A percentile compares a stretch with the other conserved stretches of the same genome.
Conservation (phyloP, 495 filamentous ascomycete species). For the Daldinia grandis region DNA sequence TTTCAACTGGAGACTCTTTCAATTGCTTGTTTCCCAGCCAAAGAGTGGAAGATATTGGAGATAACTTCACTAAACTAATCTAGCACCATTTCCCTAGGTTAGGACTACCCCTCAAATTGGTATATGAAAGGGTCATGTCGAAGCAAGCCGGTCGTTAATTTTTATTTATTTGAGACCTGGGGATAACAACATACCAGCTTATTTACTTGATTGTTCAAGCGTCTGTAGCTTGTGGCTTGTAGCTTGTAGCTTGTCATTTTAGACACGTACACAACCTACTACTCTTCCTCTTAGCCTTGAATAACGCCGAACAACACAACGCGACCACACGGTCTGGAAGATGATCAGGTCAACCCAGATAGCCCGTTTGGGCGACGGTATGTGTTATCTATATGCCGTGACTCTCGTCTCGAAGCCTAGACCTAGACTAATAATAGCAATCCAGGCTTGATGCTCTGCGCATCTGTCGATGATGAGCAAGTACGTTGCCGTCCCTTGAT, state of each 20-base stretch:
- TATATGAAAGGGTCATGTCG: neutral
- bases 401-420: neutral
- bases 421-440: conserved; percentile 30
- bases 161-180: too few species aligned
- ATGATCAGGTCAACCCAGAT: conserved; percentile 99
- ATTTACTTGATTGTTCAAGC: neutral
- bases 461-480: conserved; percentile 92
- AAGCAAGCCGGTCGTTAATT: neutral
- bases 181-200: neutral
- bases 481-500: conserved; percentile 48
- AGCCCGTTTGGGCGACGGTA: conserved; percentile 85
- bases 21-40: neutral
- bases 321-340: conserved; percentile 36
- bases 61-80: conserved; percentile 5
- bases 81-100: neutral
- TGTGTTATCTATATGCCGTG: conserved; percentile 26
- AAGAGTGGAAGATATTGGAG: conserved; percentile 3
- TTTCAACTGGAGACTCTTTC: conserved; percentile 5
- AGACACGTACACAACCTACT: conserved; percentile 29
- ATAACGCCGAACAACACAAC: neutral
- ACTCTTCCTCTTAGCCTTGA: neutral
- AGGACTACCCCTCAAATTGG: neutral
- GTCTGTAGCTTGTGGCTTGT: conserved; percentile 9
- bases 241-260: conserved; percentile 16
- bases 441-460: conserved; percentile 89